Conservation (phyloP, 768 basidiomycete species). For the Cytidiella melzeri region DNA sequence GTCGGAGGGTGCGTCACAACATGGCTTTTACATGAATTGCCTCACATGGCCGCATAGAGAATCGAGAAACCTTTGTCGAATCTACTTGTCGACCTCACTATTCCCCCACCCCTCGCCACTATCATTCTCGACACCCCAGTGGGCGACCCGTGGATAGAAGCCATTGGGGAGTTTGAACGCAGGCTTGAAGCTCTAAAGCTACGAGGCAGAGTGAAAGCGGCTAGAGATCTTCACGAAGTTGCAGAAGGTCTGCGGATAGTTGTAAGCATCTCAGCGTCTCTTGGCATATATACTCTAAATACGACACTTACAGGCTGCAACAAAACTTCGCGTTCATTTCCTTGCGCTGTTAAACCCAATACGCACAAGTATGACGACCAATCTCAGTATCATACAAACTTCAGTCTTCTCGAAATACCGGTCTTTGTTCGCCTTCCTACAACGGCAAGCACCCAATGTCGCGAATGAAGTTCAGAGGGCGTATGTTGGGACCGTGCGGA, state of each 20-base stretch:
- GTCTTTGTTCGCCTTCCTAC: conserved; percentile 77
- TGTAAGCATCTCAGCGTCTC: conserved; percentile 50
- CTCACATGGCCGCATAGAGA: conserved; percentile 42
- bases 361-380: conserved; percentile 76
- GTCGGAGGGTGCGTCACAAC: conserved; percentile 59
- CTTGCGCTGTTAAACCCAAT: conserved; percentile 79
- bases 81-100: conserved; percentile 72
- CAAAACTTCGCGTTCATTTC: conserved; percentile 85
- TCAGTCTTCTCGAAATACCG: conserved; percentile 80
- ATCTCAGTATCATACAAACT: conserved; percentile 90
- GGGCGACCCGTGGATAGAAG: conserved; percentile 81
- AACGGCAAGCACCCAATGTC: conserved; percentile 72
- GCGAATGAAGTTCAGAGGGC: conserved; percentile 86
- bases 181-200: conserved; percentile 62
- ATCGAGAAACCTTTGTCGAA: conserved; percentile 84
- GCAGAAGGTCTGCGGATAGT: conserved; percentile 85
- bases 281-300: no score
- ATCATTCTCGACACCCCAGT: conserved; percentile 82
- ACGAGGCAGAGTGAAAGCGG: conserved; percentile 80
- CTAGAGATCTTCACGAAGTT: conserved; percentile 75
- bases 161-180: conserved; percentile 75
- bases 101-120: conserved; percentile 73
- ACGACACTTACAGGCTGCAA: conserved; percentile 57
- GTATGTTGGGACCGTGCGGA: conserved; percentile 75
- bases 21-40: conserved; percentile 3